These are phyloP conservation scores for Oenanthe sinensis DNA, from an alignment of 129 eudicot genomes.

Conservation along the genomic window DNA sequence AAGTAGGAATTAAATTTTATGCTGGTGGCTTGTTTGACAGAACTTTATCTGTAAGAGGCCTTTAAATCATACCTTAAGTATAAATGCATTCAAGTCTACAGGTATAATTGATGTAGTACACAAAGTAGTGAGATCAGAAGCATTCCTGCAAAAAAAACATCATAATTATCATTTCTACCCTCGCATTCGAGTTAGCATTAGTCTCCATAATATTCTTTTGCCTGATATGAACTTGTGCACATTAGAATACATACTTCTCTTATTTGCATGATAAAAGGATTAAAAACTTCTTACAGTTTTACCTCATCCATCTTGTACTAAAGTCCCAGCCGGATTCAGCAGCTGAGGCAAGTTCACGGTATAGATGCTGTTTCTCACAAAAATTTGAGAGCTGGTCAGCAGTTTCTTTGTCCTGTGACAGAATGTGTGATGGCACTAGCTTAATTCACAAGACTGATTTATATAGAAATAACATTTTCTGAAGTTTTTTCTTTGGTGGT, in stretches of 20 bases:
- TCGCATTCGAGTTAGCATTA: not conserved
- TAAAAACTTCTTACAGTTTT: not conserved
- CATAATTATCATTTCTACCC: not conserved
- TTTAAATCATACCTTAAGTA: constrained; percentile 48
- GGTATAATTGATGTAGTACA: constrained; percentile 71
- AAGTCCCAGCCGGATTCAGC: constrained; percentile 99
- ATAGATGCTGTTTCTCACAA: constrained; percentile 46
- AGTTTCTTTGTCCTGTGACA: constrained; percentile 57
- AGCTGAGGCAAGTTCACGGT: constrained; percentile 77
- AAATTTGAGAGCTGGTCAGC: constrained; percentile 38
- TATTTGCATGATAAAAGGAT: not conserved
- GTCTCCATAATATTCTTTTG: not conserved
- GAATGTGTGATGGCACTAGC: not conserved
- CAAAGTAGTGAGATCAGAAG: constrained; percentile 69
- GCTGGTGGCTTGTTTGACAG: not conserved
- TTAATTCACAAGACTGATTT: not conserved
- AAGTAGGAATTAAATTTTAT: not conserved
- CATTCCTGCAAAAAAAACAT: constrained; percentile 35
- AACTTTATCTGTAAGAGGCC: not conserved
- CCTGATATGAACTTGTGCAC: not conserved
- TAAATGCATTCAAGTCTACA: constrained; percentile 75
- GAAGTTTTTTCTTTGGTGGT: too few species aligned
- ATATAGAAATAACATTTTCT: not conserved
- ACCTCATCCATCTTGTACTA: constrained; percentile 98
- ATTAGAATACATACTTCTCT: not conserved